These are phyloP conservation scores for Rhodosporidiobolus sp. DNA, from an alignment of 768 basidiomycete species.

Conservation along the genomic window DNA sequence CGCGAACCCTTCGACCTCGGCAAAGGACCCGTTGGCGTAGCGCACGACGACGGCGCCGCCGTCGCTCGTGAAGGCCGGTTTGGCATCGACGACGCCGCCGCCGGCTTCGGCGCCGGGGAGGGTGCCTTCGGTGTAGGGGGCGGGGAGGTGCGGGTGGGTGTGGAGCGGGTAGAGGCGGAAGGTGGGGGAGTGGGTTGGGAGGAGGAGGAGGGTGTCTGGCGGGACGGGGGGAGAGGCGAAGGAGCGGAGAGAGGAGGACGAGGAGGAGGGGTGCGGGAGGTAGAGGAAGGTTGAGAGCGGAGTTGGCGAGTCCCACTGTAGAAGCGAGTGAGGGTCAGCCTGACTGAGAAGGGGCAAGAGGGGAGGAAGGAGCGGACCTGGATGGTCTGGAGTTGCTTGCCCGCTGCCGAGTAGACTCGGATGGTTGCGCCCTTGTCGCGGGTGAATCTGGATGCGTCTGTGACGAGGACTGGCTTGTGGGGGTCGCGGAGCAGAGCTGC, in stretches of 20 bases:
- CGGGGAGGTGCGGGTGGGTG: conserved; percentile 48
- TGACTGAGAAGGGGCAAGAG: neutral
- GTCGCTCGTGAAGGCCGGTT: conserved; percentile 61
- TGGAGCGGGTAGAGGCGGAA: conserved; percentile 69
- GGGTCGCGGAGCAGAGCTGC: conserved; percentile 83
- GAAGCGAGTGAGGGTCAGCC: neutral
- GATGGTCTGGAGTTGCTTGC: conserved; percentile 56
- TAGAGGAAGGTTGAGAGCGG: conserved; percentile 64
- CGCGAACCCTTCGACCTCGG: conserved; percentile 83
- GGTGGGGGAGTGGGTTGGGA: conserved; percentile 85
- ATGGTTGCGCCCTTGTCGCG: conserved; percentile 66
- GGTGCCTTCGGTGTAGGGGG: conserved; percentile 69
- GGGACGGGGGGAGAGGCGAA: conserved; percentile 55
- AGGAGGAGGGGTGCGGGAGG: conserved; percentile 24
- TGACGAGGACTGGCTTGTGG: conserved; percentile 69
- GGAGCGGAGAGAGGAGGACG: conserved; percentile 58
- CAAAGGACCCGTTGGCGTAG: conserved; percentile 66
- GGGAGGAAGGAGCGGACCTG: conserved; percentile 46
- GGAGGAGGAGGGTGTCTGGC: conserved; percentile 74
- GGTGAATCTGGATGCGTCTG: conserved; percentile 57
- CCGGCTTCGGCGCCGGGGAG: conserved; percentile 74
- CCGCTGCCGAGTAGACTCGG: conserved; percentile 80
- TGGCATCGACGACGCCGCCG: conserved; percentile 73
- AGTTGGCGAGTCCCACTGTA: conserved; percentile 4
- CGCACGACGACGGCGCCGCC: conserved; percentile 84